Evolutionary conservation across 2,329 filamentous ascomycete genomes (phyloP).

Genomic region (Aspergillus calidoustus): DNA sequence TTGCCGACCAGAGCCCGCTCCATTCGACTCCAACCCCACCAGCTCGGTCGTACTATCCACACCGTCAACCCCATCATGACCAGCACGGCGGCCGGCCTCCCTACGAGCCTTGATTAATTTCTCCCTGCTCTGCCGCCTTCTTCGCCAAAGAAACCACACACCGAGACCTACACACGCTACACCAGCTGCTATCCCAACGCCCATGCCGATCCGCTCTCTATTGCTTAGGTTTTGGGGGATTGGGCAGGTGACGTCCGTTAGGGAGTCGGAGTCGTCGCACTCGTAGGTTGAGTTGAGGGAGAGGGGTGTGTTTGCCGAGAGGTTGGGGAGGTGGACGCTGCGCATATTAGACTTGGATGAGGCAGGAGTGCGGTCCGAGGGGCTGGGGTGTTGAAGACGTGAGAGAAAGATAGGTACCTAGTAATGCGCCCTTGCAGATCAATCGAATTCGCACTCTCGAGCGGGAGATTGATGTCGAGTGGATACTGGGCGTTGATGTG

Average conservation of each 20-base stretch:
- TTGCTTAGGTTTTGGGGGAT: not conserved
- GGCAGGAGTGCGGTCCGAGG: too few species aligned
- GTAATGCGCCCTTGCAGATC: not conserved
- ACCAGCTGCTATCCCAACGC: not conserved
- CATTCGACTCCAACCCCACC: not conserved
- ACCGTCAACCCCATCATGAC: too few species aligned
- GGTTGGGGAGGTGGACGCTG: slow-evolving; percentile 5
- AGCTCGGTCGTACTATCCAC: not conserved
- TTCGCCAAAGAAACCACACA: not conserved
- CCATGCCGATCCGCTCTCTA: not conserved
- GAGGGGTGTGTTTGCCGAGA: not conserved
- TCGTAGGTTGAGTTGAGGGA: not conserved
- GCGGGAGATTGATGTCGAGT: not conserved
- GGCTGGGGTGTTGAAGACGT: too few species aligned
- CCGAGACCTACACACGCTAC: not conserved
- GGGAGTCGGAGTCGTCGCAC: not conserved
- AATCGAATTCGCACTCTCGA: not conserved
- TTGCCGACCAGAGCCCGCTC: not conserved
- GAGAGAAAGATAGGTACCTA: not conserved
- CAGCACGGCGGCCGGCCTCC: too few species aligned
- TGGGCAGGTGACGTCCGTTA: not conserved
- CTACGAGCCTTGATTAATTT: too few species aligned
- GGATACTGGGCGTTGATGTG: not conserved
- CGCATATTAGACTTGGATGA: not conserved
- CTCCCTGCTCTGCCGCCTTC: not conserved